Base-by-base conservation (phyloP, 78 protist species). In the Reticulomyxa filosa region DNA sequence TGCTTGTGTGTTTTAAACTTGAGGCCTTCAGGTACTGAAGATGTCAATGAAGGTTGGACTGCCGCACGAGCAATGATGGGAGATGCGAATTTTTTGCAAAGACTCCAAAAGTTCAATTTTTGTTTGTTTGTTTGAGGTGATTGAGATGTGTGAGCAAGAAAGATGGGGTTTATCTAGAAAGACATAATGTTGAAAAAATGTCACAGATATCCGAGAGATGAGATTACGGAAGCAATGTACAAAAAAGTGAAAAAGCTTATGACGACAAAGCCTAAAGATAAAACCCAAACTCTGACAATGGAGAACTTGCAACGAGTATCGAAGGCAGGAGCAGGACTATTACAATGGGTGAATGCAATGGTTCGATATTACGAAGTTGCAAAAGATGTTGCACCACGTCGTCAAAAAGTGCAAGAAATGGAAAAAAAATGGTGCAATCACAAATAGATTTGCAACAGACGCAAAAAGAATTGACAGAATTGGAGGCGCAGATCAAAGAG, bases 341-440 rank as follows among this genome's bases (percentile, higher is more conserved):
- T 74, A 30, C 8, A 20, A 35, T 86, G 85, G 83, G 86, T 86
- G 33, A 1, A 8, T 3, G 83, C 87, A 26, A 62, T 83, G 38
- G 65, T 75, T n/a, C 62, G 75, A 57, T 86, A 76, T 74, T 65
- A 75, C 46, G 55, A 23, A 0, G 82, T 78, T 2, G 68, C 80
- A 23, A 55, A 56, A 35, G 56, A n/a, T 27, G 83, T 83, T 10
- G 56, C 55, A 29, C 89, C 88, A 23, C 67, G 70, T 73, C 65
- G 65, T 1, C 5, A 37, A 22, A 67, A 59, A 4, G 82, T 79
- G 13, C 64, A 64, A 25, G 6, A 36, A 5, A 26, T 7, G 17
- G 51, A 63, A 51, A 36, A 73, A 42, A 64, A 68, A 25, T 65
- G 75, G 5, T 46, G 65, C 38, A 2, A 11, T 22, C 23, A 51